A percentile compares a stretch with the other conserved stretches of the same genome.
phyloP scores from a whole-genome alignment of 2,329 filamentous ascomycete genomes.

The Fusarium nurragi region DNA sequence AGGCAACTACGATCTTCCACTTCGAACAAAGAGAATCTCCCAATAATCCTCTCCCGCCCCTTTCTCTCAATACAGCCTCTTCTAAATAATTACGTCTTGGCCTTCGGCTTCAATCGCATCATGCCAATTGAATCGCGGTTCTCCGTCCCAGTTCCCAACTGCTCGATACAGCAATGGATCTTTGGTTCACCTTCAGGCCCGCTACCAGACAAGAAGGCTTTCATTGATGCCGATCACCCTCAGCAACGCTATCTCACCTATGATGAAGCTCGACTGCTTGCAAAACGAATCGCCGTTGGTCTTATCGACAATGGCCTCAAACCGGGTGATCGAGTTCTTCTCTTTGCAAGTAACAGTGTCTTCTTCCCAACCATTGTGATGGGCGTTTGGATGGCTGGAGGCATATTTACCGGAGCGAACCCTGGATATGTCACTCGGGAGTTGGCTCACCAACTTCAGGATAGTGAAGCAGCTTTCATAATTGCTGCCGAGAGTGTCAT shows the following conservation, averaged over 20 bases:
- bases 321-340: constrained; percentile 74
- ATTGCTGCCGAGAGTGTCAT: constrained; percentile 70
- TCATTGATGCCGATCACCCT: constrained; percentile 73
- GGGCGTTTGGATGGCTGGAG: constrained; percentile 80
- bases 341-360: constrained; percentile 78
- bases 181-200: constrained; percentile 59
- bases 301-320: constrained; percentile 70
- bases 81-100: neutral
- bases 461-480: constrained; percentile 74
- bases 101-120: constrained; percentile 5
- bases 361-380: constrained; percentile 77
- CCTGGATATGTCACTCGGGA: constrained; percentile 74
- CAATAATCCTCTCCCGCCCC: neutral
- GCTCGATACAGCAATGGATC: constrained; percentile 65
- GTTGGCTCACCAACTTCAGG: constrained; percentile 77
- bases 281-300: constrained; percentile 77
- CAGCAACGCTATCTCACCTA: constrained; percentile 73
- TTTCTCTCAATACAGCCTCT: neutral
- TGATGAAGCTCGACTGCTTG: constrained; percentile 72
- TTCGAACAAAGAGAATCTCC: neutral
- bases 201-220: constrained; percentile 57
- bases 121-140: constrained; percentile 63
- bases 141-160: constrained; percentile 54
- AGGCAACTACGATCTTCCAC: constrained; percentile 7
- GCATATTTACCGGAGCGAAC: constrained; percentile 80